Evolutionary conservation across 768 basidiomycete genomes (phyloP), one percentile per base, ranked within the genome.

Genomic region (Cubamyces sp.): DNA sequence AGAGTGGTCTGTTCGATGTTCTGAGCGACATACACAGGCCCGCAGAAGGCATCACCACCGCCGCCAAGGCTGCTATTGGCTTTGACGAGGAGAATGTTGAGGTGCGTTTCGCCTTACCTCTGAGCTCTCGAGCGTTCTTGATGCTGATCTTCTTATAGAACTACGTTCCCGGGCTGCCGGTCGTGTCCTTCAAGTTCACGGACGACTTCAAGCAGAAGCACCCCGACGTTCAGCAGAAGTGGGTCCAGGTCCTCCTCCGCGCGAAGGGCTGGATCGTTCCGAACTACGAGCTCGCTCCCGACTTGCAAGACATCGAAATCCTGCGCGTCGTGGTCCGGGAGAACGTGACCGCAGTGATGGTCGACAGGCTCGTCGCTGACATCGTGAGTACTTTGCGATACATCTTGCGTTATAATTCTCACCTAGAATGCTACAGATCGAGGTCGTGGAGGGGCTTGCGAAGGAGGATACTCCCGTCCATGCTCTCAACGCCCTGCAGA

Each of bases 321-420:
- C 76, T 88, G 54, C 83, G 87, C 57, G 86, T 86, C 21, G 86
- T 87, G 41, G 79, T 87, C 19, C 76, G 82, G 61, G 86, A 87
- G 74, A 83, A 76, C 49, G 73, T 82, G 65, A 78, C 80, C 14
- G 83, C 84, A 57, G 77, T 79, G 49, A 80, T 82, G 60, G 73
- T 76, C 57, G 75, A 76, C 57, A 45, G 84, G 57, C 80, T 94
- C 23, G 74, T 94, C 21, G 74, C 74, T 2, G 92, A 94, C 62
- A 77, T 94, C 48, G 87, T 90, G 67, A 74, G 87, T 76, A 6
- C 23, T 25, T 46, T 25, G 7, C 12, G 5, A 1, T 7, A 16
- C 48, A 49, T 28, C 2, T 5, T 11, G 12, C 16, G 48, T 16
- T 23, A 15, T 26, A 16, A 4, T 7, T 8, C 14, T 30, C 21